phyloP scores from a whole-genome alignment of 2,329 filamentous ascomycete genomes.

The Phyllachora maydis region DNA sequence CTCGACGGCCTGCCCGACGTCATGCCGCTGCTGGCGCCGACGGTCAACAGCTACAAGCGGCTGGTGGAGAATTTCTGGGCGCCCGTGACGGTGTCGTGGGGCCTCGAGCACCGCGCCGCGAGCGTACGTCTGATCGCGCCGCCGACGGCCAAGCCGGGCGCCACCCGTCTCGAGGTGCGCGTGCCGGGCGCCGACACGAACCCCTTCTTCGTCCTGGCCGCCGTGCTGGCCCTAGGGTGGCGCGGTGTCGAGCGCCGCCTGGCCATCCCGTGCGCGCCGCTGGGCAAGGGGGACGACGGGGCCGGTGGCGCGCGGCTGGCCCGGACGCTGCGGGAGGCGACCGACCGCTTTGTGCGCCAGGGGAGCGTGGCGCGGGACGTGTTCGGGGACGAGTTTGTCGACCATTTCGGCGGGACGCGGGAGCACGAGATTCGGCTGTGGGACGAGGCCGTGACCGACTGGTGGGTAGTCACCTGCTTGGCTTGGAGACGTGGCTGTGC shows the following conservation, averaged over 20 bases:
- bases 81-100: conserved; percentile 93
- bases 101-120: conserved; percentile 81
- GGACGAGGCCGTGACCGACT: conserved; percentile 95
- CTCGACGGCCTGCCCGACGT: conserved; percentile 79
- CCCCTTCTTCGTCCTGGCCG: conserved; percentile 67
- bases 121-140: conserved; percentile 80
- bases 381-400: conserved; percentile 87
- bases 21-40: conserved; percentile 89
- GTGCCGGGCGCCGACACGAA: conserved; percentile 92
- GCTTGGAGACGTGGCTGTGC: conserved; percentile 4
- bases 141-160: conserved; percentile 63
- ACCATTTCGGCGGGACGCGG: conserved; percentile 81
- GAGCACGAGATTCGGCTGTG: conserved; percentile 80
- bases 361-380: conserved; percentile 84
- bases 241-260: conserved; percentile 85
- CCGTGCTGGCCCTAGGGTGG: conserved; percentile 76
- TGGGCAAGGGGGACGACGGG: conserved; percentile 70
- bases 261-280: conserved; percentile 58
- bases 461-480: conserved; percentile 33
- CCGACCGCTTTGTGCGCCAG: conserved; percentile 50
- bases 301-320: conserved; percentile 64
- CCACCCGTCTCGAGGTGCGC: conserved; percentile 81
- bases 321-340: conserved; percentile 72
- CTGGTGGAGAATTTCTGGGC: conserved; percentile 99
- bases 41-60: conserved; percentile 94